These are phyloP conservation scores for Taphrina deformans DNA, from an alignment of 1,139 yeast genomes.

Conservation along the genomic window DNA sequence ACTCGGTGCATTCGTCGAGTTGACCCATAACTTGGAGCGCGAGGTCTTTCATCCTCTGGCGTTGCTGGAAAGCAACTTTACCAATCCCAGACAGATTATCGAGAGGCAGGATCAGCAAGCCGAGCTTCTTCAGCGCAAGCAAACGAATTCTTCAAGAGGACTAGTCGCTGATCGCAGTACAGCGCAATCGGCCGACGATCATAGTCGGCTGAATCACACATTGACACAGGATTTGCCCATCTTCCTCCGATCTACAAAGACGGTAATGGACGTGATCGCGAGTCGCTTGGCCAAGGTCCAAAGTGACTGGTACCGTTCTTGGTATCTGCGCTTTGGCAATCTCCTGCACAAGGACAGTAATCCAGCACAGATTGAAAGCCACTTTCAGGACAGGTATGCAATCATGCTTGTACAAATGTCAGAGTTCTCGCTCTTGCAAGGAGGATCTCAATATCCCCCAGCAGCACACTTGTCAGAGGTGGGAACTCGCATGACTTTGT, in stretches of 20 bases:
- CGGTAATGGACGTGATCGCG: conserved; percentile 7
- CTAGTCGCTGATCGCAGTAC: neutral
- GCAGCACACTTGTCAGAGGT: neutral
- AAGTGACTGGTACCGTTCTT: conserved; percentile 15
- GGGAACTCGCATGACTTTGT: neutral
- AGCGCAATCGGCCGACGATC: neutral
- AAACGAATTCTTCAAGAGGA: neutral
- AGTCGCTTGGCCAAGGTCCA: conserved; percentile 9
- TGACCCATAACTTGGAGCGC: conserved; percentile 21
- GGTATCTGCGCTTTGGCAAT: neutral
- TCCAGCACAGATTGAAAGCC: neutral
- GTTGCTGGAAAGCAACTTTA: neutral
- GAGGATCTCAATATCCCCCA: neutral
- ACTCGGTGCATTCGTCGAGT: conserved; percentile 19
- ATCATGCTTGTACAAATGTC: conserved; percentile 7
- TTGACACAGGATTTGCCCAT: conserved; percentile 22
- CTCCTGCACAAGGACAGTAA: neutral
- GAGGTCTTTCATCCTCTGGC: conserved; percentile 27
- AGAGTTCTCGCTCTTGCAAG: neutral
- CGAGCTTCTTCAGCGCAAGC: conserved; percentile 1
- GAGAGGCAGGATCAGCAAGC: neutral
- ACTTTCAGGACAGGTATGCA: conserved; percentile 11
- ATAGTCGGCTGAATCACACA: neutral
- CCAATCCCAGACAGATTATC: conserved; percentile 1
- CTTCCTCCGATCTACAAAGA: neutral